A percentile compares a stretch with the other conserved stretches of the same genome.
These are phyloP conservation scores for Neurospora tetrasperma DNA, from an alignment of 495 filamentous ascomycete genomes.

Conservation along the genomic window DNA sequence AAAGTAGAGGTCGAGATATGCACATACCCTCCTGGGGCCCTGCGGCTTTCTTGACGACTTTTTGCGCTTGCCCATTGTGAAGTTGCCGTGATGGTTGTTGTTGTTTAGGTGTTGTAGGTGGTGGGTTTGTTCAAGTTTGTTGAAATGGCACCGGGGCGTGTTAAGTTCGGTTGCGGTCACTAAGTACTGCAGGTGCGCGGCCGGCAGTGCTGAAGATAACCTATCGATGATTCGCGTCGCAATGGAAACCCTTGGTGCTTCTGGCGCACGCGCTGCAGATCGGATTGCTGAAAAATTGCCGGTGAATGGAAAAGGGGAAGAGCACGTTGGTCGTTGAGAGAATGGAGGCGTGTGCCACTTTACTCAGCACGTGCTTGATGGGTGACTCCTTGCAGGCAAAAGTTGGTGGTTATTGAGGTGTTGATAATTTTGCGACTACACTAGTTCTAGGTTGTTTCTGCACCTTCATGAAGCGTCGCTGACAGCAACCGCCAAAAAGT, in stretches of 20 bases:
- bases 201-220: neutral
- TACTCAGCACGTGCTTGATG: neutral
- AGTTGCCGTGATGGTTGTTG: neutral
- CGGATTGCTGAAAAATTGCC: neutral
- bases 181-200: neutral
- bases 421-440: neutral
- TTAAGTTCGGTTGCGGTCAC: neutral
- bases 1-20: neutral
- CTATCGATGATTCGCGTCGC: neutral
- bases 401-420: neutral
- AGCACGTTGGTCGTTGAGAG: neutral
- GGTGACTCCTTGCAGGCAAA: neutral
- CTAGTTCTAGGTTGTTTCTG: neutral
- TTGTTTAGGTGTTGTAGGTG: neutral
- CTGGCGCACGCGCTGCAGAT: neutral
- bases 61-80: conserved; percentile 77
- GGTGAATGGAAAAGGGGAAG: neutral
- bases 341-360: neutral
- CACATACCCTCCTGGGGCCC: conserved; percentile 66
- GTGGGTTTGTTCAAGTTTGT: neutral
- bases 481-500: neutral
- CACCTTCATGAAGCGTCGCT: neutral
- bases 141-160: neutral
- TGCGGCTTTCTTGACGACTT: conserved; percentile 78
- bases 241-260: neutral